Percentiles rank a stretch among this genome's conserved stretches.
Evolutionary conservation across 495 filamentous ascomycete genomes (phyloP).

Genomic region (Penicillium argentinense): DNA sequence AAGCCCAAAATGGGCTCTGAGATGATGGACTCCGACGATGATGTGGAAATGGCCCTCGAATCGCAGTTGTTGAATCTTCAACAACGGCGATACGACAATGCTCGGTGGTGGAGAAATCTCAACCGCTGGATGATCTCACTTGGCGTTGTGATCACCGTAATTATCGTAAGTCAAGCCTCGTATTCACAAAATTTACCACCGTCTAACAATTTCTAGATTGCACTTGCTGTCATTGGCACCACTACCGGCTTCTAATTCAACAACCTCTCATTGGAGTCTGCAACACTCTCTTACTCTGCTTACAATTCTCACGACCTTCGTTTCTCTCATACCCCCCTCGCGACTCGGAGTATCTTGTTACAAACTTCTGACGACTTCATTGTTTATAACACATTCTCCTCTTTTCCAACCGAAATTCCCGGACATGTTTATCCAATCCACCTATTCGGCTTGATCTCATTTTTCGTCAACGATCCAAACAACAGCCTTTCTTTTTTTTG

Average conservation of each 20-base stretch:
- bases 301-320: neutral
- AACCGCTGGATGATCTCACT: conserved; percentile 84
- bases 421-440: neutral
- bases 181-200: neutral
- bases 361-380: conserved; percentile 7
- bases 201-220: conserved; percentile 41
- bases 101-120: conserved; percentile 87
- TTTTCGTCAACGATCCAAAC: conserved; percentile 3
- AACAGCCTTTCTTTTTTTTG: conserved; percentile 5
- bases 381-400: conserved; percentile 5
- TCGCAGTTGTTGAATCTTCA: conserved; percentile 49
- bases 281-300: conserved; percentile 1
- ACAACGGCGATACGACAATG: conserved; percentile 71
- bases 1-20: conserved; percentile 32
- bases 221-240: conserved; percentile 59
- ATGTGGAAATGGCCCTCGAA: conserved; percentile 47
- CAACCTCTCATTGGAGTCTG: neutral
- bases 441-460: neutral
- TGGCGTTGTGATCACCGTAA: conserved; percentile 73
- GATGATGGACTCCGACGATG: conserved; percentile 26
- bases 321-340: conserved; percentile 7
- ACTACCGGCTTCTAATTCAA: conserved; percentile 39
- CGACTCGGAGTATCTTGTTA: conserved; percentile 9
- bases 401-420: neutral
- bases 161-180: conserved; percentile 57